phyloP scores from a whole-genome alignment of 441 rosid genomes.

The Euphorbia corollata region DNA sequence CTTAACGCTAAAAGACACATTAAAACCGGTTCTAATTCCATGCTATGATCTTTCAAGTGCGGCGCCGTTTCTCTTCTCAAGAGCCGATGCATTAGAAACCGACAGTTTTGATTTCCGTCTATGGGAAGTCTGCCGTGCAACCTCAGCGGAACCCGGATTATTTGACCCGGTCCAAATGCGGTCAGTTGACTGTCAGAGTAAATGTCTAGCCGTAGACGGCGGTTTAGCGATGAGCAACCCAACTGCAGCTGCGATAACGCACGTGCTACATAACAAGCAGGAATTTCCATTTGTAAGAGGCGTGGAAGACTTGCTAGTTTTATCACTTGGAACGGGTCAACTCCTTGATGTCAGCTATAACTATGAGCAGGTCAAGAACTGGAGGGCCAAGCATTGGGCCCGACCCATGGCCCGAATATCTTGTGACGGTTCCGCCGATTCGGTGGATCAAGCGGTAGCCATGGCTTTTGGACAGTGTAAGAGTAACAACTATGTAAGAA shows the following conservation, averaged over 20 bases:
- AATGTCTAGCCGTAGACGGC: slow-evolving; percentile 84
- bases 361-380: slow-evolving; percentile 58
- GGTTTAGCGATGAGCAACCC: slow-evolving; percentile 85
- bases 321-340: slow-evolving; percentile 80
- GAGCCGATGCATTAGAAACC: slow-evolving; percentile 88
- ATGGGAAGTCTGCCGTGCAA: slow-evolving; percentile 87
- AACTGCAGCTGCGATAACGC: slow-evolving; percentile 87
- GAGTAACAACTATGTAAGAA: slow-evolving; percentile 68
- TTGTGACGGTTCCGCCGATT: slow-evolving; percentile 80
- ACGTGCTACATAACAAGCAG: slow-evolving; percentile 89
- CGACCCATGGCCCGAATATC: slow-evolving; percentile 74
- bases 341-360: slow-evolving; percentile 59
- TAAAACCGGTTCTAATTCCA: slow-evolving; percentile 77
- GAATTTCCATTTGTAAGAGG: slow-evolving; percentile 94
- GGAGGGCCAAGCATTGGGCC: slow-evolving; percentile 88
- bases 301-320: slow-evolving; percentile 79
- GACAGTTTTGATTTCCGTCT: slow-evolving; percentile 73
- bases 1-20: slow-evolving; percentile 72
- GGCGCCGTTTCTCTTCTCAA: slow-evolving; percentile 83
- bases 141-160: slow-evolving; percentile 79
- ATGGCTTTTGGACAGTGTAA: slow-evolving; percentile 78
- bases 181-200: slow-evolving; percentile 63
- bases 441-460: slow-evolving; percentile 92
- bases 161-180: slow-evolving; percentile 61
- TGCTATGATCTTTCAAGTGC: slow-evolving; percentile 79